Percentiles rank a stretch among this genome's conserved stretches.
These are phyloP conservation scores for Trichoderma breve DNA, from an alignment of 2,329 filamentous ascomycete species.

Conservation along the genomic window DNA sequence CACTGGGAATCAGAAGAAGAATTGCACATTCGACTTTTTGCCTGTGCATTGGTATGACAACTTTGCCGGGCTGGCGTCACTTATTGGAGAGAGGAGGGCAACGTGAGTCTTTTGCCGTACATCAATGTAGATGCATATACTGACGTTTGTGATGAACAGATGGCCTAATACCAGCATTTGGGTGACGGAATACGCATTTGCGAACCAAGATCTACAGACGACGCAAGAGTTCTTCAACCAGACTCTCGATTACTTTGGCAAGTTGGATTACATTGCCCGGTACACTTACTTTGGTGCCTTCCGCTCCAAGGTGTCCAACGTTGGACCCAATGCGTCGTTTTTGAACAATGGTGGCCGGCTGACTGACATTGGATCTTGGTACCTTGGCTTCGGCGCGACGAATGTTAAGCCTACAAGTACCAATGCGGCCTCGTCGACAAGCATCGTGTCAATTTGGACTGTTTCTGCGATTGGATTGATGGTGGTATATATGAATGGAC, in stretches of 20 bases:
- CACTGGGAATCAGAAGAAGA: conserved; percentile 36
- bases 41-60: conserved; percentile 67
- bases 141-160: conserved; percentile 32
- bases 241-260: conserved; percentile 64
- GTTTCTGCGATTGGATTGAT: conserved; percentile 9
- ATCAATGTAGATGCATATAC: background rate
- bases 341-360: conserved; percentile 65
- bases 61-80: conserved; percentile 65
- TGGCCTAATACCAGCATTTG: conserved; percentile 65
- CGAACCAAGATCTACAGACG: conserved; percentile 52
- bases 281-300: conserved; percentile 80
- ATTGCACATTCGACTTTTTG: conserved; percentile 64
- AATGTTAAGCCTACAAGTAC: conserved; percentile 40
- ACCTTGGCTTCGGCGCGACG: conserved; percentile 58
- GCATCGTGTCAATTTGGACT: background rate
- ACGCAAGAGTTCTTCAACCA: conserved; percentile 68
- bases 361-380: conserved; percentile 75
- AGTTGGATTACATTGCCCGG: conserved; percentile 52
- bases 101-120: conserved; percentile 29
- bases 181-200: conserved; percentile 74
- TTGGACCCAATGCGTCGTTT: conserved; percentile 71
- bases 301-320: conserved; percentile 65
- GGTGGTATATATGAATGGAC: background rate
- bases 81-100: conserved; percentile 53
- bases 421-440: background rate